A percentile compares a stretch with the other conserved stretches of the same genome.
Evolutionary conservation across 106 monocot genomes (phyloP).

Genomic region (Dendrobium nobile): DNA sequence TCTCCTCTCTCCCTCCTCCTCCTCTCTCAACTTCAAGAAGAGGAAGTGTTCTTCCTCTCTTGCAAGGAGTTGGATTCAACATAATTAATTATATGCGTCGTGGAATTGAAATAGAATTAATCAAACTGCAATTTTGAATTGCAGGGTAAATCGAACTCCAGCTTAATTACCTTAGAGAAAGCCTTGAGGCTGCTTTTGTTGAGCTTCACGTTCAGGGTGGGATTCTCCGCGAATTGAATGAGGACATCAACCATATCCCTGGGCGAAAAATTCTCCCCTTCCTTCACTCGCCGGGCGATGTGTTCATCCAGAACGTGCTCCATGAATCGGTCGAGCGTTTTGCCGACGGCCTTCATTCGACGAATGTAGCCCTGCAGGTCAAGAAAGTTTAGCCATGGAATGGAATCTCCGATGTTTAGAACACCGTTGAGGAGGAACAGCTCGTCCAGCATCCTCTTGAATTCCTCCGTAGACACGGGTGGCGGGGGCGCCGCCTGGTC

Average conservation of each 20-base stretch:
- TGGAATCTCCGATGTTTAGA: constrained; percentile 56
- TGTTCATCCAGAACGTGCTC: constrained; percentile 78
- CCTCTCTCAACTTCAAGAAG: no score
- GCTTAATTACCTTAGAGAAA: constrained; percentile 16
- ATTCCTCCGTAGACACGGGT: constrained; percentile 49
- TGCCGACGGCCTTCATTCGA: constrained; percentile 60
- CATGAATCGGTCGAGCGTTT: constrained; percentile 62
- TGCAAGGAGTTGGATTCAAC: no score
- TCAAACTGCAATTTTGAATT: constrained; percentile 13
- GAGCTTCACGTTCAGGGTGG: constrained; percentile 39
- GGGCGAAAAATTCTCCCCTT: constrained; percentile 29
- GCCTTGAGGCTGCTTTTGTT: constrained; percentile 55
- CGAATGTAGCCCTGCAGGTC: constrained; percentile 67
- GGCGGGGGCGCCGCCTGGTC: constrained; percentile 14
- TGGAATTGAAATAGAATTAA: background rate
- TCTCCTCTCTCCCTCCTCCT: no score
- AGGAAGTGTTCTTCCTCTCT: no score
- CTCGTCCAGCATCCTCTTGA: constrained; percentile 88
- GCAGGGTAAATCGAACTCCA: no score
- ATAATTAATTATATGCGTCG: no score
- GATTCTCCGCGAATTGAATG: constrained; percentile 45
- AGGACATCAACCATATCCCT: constrained; percentile 70
- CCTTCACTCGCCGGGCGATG: constrained; percentile 26
- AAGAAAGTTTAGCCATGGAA: constrained; percentile 47
- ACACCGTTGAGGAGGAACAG: constrained; percentile 65